phyloP scores from a whole-genome alignment of 2,329 filamentous ascomycete species.

The Mariannaea elegans region DNA sequence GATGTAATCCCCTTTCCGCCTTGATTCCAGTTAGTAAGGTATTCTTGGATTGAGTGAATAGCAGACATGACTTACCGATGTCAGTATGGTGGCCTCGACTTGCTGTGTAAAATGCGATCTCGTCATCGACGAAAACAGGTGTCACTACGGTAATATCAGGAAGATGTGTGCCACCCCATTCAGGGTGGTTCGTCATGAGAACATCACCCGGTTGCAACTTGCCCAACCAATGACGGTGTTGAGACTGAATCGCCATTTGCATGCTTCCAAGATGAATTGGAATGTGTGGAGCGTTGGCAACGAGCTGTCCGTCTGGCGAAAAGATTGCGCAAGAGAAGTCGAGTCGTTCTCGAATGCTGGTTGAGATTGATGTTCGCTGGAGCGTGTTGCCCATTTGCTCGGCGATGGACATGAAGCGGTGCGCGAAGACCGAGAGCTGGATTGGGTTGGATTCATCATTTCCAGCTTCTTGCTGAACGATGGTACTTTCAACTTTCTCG shows the following conservation, averaged over 20 bases:
- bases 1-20: conserved; percentile 49
- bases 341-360: conserved; percentile 54
- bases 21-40: background rate
- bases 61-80: conserved; percentile 35
- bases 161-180: conserved; percentile 50
- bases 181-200: conserved; percentile 51
- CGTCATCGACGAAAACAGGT: conserved; percentile 45
- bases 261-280: conserved; percentile 54
- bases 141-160: conserved; percentile 54
- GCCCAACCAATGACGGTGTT: conserved; percentile 46
- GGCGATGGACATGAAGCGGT: conserved; percentile 67
- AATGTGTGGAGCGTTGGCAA: conserved; percentile 47
- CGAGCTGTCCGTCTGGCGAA: conserved; percentile 50
- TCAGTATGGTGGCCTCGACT: conserved; percentile 48
- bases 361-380: conserved; percentile 63
- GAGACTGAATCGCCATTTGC: conserved; percentile 51
- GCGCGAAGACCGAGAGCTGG: conserved; percentile 62
- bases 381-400: conserved; percentile 67
- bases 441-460: conserved; percentile 54
- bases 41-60: too few species aligned
- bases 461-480: background rate
- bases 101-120: conserved; percentile 50
- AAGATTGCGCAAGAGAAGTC: conserved; percentile 56
- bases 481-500: conserved; percentile 29
- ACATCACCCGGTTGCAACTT: conserved; percentile 51